These are phyloP conservation scores for Lindgomyces ingoldianus DNA, from an alignment of 495 filamentous ascomycete genomes.

Conservation along the genomic window DNA sequence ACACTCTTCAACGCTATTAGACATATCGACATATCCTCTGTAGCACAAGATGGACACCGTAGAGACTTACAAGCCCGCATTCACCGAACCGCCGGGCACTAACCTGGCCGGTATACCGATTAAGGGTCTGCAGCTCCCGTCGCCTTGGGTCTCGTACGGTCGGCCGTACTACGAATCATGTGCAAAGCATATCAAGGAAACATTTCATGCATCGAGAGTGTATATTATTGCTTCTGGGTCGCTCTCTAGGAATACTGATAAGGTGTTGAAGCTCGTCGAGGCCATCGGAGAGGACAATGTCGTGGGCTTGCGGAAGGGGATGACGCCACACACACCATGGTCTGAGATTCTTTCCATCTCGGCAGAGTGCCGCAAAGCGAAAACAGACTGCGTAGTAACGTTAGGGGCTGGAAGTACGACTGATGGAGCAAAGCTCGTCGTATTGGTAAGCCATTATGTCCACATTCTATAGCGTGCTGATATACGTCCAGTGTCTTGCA, in stretches of 20 bases:
- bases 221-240: slow-evolving; percentile 65
- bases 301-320: slow-evolving; percentile 57
- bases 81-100: slow-evolving; percentile 9
- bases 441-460: slow-evolving; percentile 52
- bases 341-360: slow-evolving; percentile 60
- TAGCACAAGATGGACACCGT: not conserved
- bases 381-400: slow-evolving; percentile 61
- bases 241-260: slow-evolving; percentile 56
- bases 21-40: not conserved
- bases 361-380: slow-evolving; percentile 49
- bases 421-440: slow-evolving; percentile 62
- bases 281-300: slow-evolving; percentile 51
- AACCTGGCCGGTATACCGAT: slow-evolving; percentile 17
- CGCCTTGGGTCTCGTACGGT: slow-evolving; percentile 45
- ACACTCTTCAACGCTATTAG: not conserved
- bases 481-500: slow-evolving; percentile 5
- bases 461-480: not conserved
- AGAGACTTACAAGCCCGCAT: slow-evolving; percentile 18
- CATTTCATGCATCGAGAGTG: slow-evolving; percentile 55
- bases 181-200: slow-evolving; percentile 48
- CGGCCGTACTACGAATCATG: slow-evolving; percentile 42
- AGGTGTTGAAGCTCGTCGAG: slow-evolving; percentile 49
- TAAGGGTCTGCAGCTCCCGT: slow-evolving; percentile 17
- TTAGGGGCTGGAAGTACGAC: slow-evolving; percentile 63
- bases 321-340: slow-evolving; percentile 62